phyloP scores from a whole-genome alignment of 768 basidiomycete species.

The Agrocybe chaxingu region DNA sequence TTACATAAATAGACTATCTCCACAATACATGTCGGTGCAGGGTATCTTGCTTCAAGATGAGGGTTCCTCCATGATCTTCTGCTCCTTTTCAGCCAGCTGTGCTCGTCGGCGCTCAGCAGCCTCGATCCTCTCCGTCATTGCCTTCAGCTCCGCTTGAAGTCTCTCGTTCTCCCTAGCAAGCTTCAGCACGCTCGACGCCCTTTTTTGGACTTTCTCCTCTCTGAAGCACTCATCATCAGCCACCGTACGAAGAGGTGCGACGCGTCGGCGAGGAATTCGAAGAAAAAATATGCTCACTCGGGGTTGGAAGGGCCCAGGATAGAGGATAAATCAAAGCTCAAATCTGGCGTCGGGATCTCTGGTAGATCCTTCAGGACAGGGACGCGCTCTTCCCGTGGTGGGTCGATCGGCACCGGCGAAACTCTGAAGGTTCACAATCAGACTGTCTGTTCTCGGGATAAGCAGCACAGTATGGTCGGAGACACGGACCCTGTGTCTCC shows the following conservation, averaged over 20 bases:
- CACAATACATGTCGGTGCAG: not conserved
- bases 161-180: slow-evolving; percentile 78
- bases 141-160: slow-evolving; percentile 70
- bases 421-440: slow-evolving; percentile 28
- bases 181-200: slow-evolving; percentile 74
- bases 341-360: slow-evolving; percentile 48
- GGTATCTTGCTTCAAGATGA: slow-evolving; percentile 19
- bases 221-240: slow-evolving; percentile 28
- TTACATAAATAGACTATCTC: no score
- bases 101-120: slow-evolving; percentile 65
- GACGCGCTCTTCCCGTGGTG: slow-evolving; percentile 4
- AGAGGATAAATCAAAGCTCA: slow-evolving; percentile 41
- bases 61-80: slow-evolving; percentile 25
- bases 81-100: slow-evolving; percentile 37
- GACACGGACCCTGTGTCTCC: slow-evolving; percentile 33
- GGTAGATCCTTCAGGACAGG: slow-evolving; percentile 26
- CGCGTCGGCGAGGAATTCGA: slow-evolving; percentile 1
- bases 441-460: slow-evolving; percentile 19
- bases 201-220: slow-evolving; percentile 57
- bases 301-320: slow-evolving; percentile 37
- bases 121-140: slow-evolving; percentile 72
- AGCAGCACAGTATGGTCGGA: slow-evolving; percentile 14
- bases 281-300: slow-evolving; percentile 43
- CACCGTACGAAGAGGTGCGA: slow-evolving; percentile 1
- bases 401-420: slow-evolving; percentile 3